A percentile compares a stretch with the other conserved stretches of the same genome.
Evolutionary conservation across 176 grass and related monocot genomes (phyloP).

Genomic region (Eleusine indica): DNA sequence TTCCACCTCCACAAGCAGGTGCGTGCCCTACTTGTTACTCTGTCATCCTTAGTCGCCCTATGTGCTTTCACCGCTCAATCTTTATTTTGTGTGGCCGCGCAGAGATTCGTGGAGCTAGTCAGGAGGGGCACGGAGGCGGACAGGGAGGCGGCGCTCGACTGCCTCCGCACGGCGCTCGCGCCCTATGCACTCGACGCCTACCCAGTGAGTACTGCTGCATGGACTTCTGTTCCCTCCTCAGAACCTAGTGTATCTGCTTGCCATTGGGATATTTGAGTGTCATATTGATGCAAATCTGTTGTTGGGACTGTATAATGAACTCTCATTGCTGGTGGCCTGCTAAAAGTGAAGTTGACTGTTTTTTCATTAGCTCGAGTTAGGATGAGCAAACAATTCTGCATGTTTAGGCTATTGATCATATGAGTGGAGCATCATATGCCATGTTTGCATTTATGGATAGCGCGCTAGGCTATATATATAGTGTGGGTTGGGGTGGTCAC

Average conservation of each 20-base stretch:
- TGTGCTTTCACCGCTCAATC: background rate
- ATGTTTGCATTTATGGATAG: background rate
- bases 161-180: constrained; percentile 75
- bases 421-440: background rate
- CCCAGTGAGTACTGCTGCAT: constrained; percentile 61
- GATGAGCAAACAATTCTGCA: constrained; percentile 7
- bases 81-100: constrained; percentile 22
- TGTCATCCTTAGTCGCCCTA: background rate
- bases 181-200: constrained; percentile 95
- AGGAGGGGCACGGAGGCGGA: constrained; percentile 76
- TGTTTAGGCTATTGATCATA: constrained; percentile 15
- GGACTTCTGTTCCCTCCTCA: background rate
- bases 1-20: constrained; percentile 98
- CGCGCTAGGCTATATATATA: background rate
- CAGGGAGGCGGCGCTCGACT: constrained; percentile 68
- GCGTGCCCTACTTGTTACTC: background rate
- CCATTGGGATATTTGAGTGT: background rate
- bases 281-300: constrained; percentile 3
- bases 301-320: background rate
- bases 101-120: constrained; percentile 95
- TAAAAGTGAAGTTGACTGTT: background rate
- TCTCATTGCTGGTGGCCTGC: background rate
- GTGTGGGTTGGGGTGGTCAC: background rate
- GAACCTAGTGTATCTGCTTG: background rate
- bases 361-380: background rate